Conservation (phyloP, 441 rosid species). For the Euphorbia schlechtendalii region DNA sequence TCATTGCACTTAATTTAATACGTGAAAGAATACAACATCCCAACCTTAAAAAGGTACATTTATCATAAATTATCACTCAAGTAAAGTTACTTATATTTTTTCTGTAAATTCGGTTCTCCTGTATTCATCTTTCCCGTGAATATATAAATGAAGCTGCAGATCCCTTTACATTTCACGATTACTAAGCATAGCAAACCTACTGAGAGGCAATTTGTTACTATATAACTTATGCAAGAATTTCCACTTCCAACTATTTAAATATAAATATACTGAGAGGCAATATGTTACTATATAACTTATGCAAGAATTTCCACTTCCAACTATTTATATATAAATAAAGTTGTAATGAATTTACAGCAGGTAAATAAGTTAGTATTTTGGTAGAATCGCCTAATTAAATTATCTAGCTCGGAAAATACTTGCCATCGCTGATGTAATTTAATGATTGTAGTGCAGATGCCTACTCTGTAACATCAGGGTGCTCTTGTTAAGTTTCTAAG, state of each 20-base stretch:
- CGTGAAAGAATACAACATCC: background rate
- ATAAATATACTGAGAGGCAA: no score
- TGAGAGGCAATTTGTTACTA: background rate
- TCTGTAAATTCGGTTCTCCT: background rate
- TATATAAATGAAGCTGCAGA: no score
- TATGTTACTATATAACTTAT: background rate
- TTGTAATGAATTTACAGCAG: constrained; percentile 12
- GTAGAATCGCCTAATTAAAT: constrained; percentile 6
- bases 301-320: background rate
- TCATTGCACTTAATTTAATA: background rate
- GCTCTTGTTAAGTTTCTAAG: constrained; percentile 16
- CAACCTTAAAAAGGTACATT: background rate
- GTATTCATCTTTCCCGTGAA: no score
- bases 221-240: background rate
- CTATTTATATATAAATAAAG: background rate
- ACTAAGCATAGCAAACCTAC: no score
- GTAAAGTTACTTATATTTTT: background rate
- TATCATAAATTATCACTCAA: background rate
- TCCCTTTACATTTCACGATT: no score
- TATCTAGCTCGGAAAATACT: constrained; percentile 1
- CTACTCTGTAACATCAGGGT: constrained; percentile 8
- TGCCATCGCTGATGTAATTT: background rate
- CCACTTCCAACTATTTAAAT: background rate
- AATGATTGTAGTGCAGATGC: constrained; percentile 8
- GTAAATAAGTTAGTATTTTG: background rate